Evolutionary conservation across 495 filamentous ascomycete species (phyloP).

Genomic region (Letharia lupina): DNA sequence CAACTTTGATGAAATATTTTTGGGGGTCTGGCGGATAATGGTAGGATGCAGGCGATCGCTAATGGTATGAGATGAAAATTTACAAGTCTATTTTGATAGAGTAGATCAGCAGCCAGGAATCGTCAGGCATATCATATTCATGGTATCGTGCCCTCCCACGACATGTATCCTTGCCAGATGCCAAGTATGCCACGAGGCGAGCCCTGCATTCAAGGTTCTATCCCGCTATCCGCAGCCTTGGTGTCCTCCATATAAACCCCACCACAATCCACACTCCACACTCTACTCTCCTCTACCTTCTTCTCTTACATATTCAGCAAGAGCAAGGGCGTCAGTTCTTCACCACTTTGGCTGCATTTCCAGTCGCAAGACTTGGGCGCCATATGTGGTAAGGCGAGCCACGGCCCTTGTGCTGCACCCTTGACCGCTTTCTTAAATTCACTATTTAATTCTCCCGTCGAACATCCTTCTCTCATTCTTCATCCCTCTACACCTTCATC

Average conservation of each 20-base stretch:
- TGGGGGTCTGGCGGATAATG: not conserved
- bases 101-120: not conserved
- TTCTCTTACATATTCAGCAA: not conserved
- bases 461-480: not conserved
- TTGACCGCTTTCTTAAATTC: not conserved
- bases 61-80: not conserved
- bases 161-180: too few species aligned
- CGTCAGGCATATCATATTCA: too few species aligned
- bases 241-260: not conserved
- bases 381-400: not conserved
- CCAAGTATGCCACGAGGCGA: not conserved
- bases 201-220: constrained; percentile 8
- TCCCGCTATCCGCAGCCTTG: constrained; percentile 6
- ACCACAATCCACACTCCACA: not conserved
- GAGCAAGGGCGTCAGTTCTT: not conserved
- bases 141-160: too few species aligned
- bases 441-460: not conserved
- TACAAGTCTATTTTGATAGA: not conserved
- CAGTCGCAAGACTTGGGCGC: constrained; percentile 5
- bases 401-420: not conserved
- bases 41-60: not conserved
- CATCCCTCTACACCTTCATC: not conserved
- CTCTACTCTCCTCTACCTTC: too few species aligned
- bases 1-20: too few species aligned
- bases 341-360: not conserved